Base-by-base conservation (phyloP, 139 green algal species). In the Chlamydomonas incerta region DNA sequence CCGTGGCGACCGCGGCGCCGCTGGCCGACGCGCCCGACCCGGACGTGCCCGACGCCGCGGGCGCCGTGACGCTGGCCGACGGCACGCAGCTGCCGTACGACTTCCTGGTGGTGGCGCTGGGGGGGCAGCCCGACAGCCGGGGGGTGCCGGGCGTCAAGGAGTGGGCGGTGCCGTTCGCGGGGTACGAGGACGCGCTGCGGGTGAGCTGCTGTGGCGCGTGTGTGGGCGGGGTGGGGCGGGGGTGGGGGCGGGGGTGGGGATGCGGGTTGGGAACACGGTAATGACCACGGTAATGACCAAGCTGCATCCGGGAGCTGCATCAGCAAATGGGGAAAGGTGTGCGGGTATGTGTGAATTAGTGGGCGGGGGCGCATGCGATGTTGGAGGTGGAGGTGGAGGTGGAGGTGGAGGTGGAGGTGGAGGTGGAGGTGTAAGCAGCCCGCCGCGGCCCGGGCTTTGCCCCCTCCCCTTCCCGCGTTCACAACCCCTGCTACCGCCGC, bases 21-120 rank as follows among this genome's bases (percentile, higher is more conserved):
- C 60, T 15, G 31, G 52, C 18, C 60, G 15, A 23, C 13, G 29
- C 58, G 11, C 11, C 66, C n/a, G 29, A 24, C 47, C 10, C 60
- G 31, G n/a, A 47, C n/a, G 52, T 65, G 13, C 47, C 29, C 5
- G n/a, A 29, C 47, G n/a, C 20, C 34, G 95, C 92, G 21, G 95
- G 95, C 26, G 69, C 65, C 26, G 91, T 98, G 18, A 63, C 85
- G 60, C 88, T 98, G 26, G 63, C 74, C 4, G 87, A 91, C 65
- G 95, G 95, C 57, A 58, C 58, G 10, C 60, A 29, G 0, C 47
- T 98, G 55, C 85, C 93, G n/a, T 98, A 98, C 84, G 96, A 98
- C 88, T 98, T 92, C 91, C 94, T 99, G 60, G 93, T 99, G 60
- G 69, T 99, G 35, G 93, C 97, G 0, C 85, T 99, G 71, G 97